phyloP scores from a whole-genome alignment of 495 filamentous ascomycete genomes.

The Ramalina intermedia region DNA sequence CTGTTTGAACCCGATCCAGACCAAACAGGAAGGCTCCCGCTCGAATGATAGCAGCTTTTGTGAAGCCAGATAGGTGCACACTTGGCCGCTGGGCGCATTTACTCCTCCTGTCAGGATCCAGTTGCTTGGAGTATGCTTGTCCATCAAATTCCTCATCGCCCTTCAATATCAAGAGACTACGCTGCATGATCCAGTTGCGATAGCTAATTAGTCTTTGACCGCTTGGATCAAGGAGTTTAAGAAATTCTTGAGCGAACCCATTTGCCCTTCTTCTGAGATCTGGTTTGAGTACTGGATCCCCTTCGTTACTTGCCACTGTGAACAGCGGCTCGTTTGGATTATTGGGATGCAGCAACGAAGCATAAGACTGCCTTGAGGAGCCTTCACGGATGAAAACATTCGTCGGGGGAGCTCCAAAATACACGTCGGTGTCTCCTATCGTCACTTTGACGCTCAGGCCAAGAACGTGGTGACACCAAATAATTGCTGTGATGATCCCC shows the following conservation, averaged over 20 bases:
- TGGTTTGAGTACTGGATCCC: not conserved
- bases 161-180: not conserved
- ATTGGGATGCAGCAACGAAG: conserved; percentile 6
- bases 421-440: not conserved
- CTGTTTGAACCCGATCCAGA: not conserved
- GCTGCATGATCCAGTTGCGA: not conserved
- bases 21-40: not conserved
- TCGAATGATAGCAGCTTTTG: not conserved
- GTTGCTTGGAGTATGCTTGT: not conserved
- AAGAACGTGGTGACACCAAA: conserved; percentile 12
- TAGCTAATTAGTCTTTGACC: not conserved
- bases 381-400: conserved; percentile 2
- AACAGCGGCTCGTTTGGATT: conserved; percentile 11
- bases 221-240: not conserved
- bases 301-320: not conserved
- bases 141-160: not conserved
- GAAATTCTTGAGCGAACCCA: conserved; percentile 1
- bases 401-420: conserved; percentile 4
- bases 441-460: conserved; percentile 3
- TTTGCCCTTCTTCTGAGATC: conserved; percentile 5
- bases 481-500: conserved; percentile 9
- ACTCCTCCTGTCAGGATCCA: not conserved
- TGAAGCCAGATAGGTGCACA: not conserved
- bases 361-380: not conserved
- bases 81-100: not conserved